Conservation (phyloP, 2,329 filamentous ascomycete species). For the Aureobasidium sp. region DNA sequence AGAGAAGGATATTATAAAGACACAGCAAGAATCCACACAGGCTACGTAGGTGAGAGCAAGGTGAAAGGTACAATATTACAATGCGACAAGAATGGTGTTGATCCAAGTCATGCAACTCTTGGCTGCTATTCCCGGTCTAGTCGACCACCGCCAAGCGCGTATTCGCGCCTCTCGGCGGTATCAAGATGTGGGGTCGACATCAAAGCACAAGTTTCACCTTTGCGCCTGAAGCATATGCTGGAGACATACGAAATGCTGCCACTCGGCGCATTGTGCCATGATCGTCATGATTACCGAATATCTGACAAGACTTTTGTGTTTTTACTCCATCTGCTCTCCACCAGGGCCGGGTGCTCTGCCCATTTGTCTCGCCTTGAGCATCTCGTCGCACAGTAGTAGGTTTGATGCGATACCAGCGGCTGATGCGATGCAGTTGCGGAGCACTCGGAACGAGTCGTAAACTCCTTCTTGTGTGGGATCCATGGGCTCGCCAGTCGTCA, state of each 20-base stretch:
- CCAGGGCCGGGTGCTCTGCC: slow-evolving; percentile 12
- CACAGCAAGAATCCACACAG: not conserved
- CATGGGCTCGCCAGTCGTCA: slow-evolving; percentile 86
- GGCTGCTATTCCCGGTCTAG: slow-evolving; percentile 7
- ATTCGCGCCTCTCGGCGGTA: not conserved
- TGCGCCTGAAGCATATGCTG: not conserved
- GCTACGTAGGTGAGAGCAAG: not conserved
- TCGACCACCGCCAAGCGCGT: not conserved
- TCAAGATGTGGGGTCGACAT: not conserved
- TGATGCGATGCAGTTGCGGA: slow-evolving; percentile 89
- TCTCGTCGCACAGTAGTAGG: slow-evolving; percentile 88
- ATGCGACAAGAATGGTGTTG: not conserved
- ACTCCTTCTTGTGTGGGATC: slow-evolving; percentile 88
- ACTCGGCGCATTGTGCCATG: slow-evolving; percentile 8
- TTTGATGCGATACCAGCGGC: slow-evolving; percentile 94
- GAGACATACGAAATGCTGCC: not conserved
- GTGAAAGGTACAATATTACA: not conserved
- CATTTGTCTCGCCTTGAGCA: slow-evolving; percentile 98
- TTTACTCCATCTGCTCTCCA: slow-evolving; percentile 14
- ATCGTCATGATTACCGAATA: slow-evolving; percentile 8
- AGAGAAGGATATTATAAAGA: not conserved
- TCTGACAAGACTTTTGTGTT: not conserved
- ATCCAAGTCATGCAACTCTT: not conserved
- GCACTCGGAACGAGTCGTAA: slow-evolving; percentile 91
- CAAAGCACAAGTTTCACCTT: not conserved